These are phyloP conservation scores for Aspergillus brunneoviolaceus DNA, from an alignment of 2,329 filamentous ascomycete species.

Conservation along the genomic window DNA sequence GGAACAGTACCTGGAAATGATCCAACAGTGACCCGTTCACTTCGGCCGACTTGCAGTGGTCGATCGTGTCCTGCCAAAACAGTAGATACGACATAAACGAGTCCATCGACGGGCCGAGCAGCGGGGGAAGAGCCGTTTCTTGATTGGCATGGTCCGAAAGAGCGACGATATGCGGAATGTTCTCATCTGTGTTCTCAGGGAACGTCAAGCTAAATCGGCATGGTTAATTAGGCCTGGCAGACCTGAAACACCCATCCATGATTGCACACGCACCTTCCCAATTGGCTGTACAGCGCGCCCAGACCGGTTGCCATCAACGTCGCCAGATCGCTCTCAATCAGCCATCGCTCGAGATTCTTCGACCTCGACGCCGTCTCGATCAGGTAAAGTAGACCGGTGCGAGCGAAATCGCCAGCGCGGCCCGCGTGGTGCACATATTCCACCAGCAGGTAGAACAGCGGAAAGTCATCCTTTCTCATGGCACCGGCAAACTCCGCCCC, in stretches of 20 bases:
- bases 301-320: constrained; percentile 96
- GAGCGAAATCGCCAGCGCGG: constrained; percentile 89
- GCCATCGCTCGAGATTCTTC: constrained; percentile 83
- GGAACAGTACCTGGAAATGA: constrained; percentile 94
- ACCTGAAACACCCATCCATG: neutral
- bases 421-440: constrained; percentile 97
- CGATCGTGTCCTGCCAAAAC: constrained; percentile 97
- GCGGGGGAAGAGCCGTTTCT: constrained; percentile 72
- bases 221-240: neutral
- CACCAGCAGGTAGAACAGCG: constrained; percentile 90
- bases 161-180: constrained; percentile 75
- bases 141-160: constrained; percentile 82
- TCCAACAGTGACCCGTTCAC: constrained; percentile 91
- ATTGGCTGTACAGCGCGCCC: constrained; percentile 71
- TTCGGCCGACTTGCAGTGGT: constrained; percentile 88
- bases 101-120: constrained; percentile 82
- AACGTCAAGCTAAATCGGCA: constrained; percentile 60
- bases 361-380: constrained; percentile 90
- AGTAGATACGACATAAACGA: constrained; percentile 92
- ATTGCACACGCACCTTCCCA: constrained; percentile 53
- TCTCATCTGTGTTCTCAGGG: constrained; percentile 65
- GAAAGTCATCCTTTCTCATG: constrained; percentile 89
- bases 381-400: constrained; percentile 90
- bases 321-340: constrained; percentile 93
- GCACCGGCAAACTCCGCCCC: constrained; percentile 75